These are phyloP conservation scores for Epichloe baconii DNA, from an alignment of 2,329 filamentous ascomycete species.

Conservation along the genomic window DNA sequence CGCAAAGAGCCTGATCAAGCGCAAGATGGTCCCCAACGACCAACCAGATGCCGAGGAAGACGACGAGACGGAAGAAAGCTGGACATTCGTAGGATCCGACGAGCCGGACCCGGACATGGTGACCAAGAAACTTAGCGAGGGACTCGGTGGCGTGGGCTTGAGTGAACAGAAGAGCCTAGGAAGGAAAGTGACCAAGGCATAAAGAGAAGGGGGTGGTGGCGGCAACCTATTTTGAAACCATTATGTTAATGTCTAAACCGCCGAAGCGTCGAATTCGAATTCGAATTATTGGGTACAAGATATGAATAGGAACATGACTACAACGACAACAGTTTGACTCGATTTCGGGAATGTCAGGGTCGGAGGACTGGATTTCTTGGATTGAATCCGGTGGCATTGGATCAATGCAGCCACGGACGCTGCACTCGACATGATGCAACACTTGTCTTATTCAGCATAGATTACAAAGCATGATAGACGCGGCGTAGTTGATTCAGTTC, in stretches of 20 bases:
- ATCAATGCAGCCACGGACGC: background rate
- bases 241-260: background rate
- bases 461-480: background rate
- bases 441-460: background rate
- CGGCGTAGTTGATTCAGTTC: background rate
- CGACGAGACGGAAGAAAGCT: slow-evolving; percentile 61
- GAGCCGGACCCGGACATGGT: slow-evolving; percentile 32
- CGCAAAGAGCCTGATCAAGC: slow-evolving; percentile 69
- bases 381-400: background rate
- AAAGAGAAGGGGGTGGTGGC: background rate
- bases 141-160: slow-evolving; percentile 12
- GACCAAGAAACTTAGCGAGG: slow-evolving; percentile 27
- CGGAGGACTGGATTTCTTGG: background rate
- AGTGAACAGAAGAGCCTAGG: slow-evolving; percentile 13
- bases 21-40: slow-evolving; percentile 39
- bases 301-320: background rate
- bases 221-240: background rate
- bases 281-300: background rate
- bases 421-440: background rate
- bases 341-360: too few species aligned
- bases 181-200: slow-evolving; percentile 9
- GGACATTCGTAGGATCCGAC: slow-evolving; percentile 69
- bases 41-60: slow-evolving; percentile 30
- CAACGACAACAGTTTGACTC: background rate
- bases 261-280: background rate